Percentiles rank a stretch among this genome's conserved stretches.
Evolutionary conservation across 495 filamentous ascomycete genomes (phyloP).

Genomic region (Annulohypoxylon maeteangense): DNA sequence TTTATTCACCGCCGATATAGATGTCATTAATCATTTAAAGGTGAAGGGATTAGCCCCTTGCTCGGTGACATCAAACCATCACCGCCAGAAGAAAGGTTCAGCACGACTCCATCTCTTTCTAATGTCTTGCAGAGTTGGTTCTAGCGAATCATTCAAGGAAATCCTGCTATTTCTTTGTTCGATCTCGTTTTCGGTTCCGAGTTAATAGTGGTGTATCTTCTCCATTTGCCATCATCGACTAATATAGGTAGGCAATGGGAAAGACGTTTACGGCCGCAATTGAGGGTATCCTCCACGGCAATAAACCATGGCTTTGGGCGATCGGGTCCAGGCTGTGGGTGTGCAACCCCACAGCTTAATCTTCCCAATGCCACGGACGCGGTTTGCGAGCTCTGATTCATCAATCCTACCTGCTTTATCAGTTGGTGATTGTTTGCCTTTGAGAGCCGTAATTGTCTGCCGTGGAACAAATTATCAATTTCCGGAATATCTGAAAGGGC

Average conservation of each 20-base stretch:
- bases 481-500: not conserved
- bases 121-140: slow-evolving; percentile 22
- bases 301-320: slow-evolving; percentile 21
- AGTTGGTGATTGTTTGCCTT: not conserved
- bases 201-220: not conserved
- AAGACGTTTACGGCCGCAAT: not conserved
- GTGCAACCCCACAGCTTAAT: slow-evolving; percentile 40
- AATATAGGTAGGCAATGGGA: not conserved
- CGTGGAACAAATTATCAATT: slow-evolving; percentile 17
- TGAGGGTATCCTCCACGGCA: slow-evolving; percentile 25
- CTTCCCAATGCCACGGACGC: slow-evolving; percentile 42
- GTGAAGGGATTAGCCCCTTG: slow-evolving; percentile 17
- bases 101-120: not conserved
- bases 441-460: slow-evolving; percentile 16
- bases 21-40: slow-evolving; percentile 8
- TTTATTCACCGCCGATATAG: slow-evolving; percentile 18
- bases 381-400: slow-evolving; percentile 27
- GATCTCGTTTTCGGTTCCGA: slow-evolving; percentile 5
- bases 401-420: slow-evolving; percentile 6
- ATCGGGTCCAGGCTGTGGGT: slow-evolving; percentile 23
- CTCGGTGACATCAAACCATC: slow-evolving; percentile 10
- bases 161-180: slow-evolving; percentile 11
- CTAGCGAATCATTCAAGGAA: slow-evolving; percentile 16
- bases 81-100: slow-evolving; percentile 20
- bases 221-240: not conserved